phyloP scores from a whole-genome alignment of 768 basidiomycete genomes.

The Auricularia sp. region DNA sequence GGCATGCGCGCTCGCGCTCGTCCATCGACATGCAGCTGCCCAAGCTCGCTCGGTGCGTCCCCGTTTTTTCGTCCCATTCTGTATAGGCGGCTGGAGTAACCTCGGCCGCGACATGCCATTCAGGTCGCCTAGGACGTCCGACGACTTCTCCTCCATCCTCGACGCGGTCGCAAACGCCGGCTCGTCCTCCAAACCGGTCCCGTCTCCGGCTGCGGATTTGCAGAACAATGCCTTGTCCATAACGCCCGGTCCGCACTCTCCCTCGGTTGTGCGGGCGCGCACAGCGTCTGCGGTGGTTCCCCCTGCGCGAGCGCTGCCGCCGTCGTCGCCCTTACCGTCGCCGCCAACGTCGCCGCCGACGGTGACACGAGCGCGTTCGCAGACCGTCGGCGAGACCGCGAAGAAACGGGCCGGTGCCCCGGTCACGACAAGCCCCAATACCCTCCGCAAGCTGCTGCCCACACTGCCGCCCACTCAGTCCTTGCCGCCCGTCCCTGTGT shows the following conservation, averaged over 20 bases:
- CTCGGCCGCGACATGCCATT: not conserved
- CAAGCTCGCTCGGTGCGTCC: not conserved
- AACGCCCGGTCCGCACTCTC: not conserved
- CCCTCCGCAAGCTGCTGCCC: not conserved
- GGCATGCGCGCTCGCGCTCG: not conserved
- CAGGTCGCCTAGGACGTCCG: not conserved
- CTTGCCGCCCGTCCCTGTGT: not conserved
- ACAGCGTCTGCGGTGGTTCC: not conserved
- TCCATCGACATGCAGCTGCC: constrained; percentile 2
- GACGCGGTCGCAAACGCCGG: not conserved
- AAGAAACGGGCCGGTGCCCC: not conserved
- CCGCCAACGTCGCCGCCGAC: not conserved
- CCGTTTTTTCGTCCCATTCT: not conserved
- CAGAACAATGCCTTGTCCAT: not conserved
- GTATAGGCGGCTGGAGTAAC: not conserved
- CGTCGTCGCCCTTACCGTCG: not conserved
- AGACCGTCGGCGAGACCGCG: not conserved
- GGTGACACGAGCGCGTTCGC: not conserved
- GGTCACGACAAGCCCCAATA: not conserved
- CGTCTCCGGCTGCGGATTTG: not conserved
- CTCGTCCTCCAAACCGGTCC: not conserved
- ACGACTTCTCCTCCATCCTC: constrained; percentile 1
- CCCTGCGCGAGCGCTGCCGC: not conserved
- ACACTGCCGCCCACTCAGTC: not conserved
- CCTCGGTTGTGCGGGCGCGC: too few species aligned